Percentiles rank a stretch among this genome's conserved stretches.
Conservation (phyloP, 805 yeast species). For the Candida bentonensis region DNA sequence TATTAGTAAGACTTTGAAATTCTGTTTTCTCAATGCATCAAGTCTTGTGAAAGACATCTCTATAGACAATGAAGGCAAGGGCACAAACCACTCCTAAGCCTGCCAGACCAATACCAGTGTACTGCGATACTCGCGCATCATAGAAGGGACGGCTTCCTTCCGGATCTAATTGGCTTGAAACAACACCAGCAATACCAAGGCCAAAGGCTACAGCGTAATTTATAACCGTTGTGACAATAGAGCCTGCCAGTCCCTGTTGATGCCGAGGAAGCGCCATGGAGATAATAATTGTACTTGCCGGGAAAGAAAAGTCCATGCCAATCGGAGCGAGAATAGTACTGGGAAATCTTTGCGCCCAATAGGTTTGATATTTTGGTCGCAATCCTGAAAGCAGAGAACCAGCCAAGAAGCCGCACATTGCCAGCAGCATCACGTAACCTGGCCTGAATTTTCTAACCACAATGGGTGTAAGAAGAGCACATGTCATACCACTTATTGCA, state of each 20-base stretch:
- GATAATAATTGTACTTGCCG: slow-evolving; percentile 53
- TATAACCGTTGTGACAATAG: slow-evolving; percentile 53
- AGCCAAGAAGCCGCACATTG: slow-evolving; percentile 40
- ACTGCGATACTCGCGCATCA: slow-evolving; percentile 44
- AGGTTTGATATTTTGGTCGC: slow-evolving; percentile 45
- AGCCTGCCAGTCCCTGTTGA: slow-evolving; percentile 70
- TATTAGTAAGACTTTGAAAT: too few species aligned
- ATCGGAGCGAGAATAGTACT: slow-evolving; percentile 42
- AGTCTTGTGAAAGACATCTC: not conserved
- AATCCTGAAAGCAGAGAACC: slow-evolving; percentile 40
- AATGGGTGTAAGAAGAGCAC: slow-evolving; percentile 38
- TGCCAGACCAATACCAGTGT: slow-evolving; percentile 49
- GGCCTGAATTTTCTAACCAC: slow-evolving; percentile 35
- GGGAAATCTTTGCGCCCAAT: slow-evolving; percentile 44
- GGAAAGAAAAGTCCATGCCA: slow-evolving; percentile 73
- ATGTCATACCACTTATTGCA: slow-evolving; percentile 38
- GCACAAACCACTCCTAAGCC: slow-evolving; percentile 29
- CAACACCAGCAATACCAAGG: slow-evolving; percentile 58
- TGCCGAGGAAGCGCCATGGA: slow-evolving; percentile 44
- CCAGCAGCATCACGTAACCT: slow-evolving; percentile 32
- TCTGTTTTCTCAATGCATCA: too few species aligned
- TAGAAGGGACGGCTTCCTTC: slow-evolving; percentile 20
- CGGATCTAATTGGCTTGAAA: slow-evolving; percentile 31
- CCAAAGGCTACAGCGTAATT: slow-evolving; percentile 62
- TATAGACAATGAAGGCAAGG: not conserved